Base-by-base conservation (phyloP, 108 stramenopile genomes). In the Cyclotella sp. region DNA sequence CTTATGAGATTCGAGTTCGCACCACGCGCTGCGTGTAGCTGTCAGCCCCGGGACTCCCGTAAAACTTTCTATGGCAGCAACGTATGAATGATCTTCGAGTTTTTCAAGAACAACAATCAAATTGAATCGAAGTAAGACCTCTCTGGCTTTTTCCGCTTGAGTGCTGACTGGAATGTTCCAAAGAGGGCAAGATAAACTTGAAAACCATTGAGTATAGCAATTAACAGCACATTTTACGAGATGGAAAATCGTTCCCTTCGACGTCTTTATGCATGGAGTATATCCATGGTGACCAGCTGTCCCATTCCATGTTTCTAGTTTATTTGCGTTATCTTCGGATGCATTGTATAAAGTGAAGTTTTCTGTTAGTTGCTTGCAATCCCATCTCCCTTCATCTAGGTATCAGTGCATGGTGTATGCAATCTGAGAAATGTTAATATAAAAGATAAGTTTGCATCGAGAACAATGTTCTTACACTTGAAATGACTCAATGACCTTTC, bases 401-500 rank as follows among this genome's bases (percentile, higher is more conserved):
- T 12, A 55, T 27, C 26, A 43, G 69, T 51, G 8, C 13, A 47
- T n/a, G 51, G 54, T 51, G 28, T 45, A 47, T n/a, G 28, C 14
- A 43, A 61, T 43, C 11, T 18, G 34, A 13, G 15, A 47, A 5
- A 29, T 28, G 30, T n/a, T 47, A 52, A 11, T 24, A 51, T 29
- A 12, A 16, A 19, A 12, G 26, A 47, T 18, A 68, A 12, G 30
- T 39, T 3, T 53, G 11, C 34, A 39, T 12, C 13, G 0, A 47
- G 28, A 68, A 68, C 1, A 39, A 6, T 28, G 40, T 15, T 18
- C 76, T 63, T 53, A 77, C 76, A 79, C 49, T 79, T 79, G 65
- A 79, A 79, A 47, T 71, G 70, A 51, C 78, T 79, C 18, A 79
- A 66, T 45, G 78, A 71, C 45, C 78, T 53, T 18, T 19, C 68